Conservation (phyloP, 176 grass and related monocot species). For the Aechmea fasciata region DNA sequence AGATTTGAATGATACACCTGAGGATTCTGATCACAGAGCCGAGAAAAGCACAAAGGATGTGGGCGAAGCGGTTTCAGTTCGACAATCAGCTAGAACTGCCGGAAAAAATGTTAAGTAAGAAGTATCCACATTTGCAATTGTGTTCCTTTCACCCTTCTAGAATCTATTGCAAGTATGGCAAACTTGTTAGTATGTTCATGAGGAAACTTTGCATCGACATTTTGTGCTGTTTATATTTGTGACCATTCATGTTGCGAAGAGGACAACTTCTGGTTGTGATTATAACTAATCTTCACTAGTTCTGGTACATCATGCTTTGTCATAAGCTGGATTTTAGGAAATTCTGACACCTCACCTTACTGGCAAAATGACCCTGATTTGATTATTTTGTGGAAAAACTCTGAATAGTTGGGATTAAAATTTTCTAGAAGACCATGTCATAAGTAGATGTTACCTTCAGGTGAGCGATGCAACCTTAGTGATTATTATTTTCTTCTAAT, state of each 20-base stretch:
- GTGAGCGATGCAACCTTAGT: too few relatives aligned
- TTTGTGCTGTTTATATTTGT: not conserved
- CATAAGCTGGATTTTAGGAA: not conserved
- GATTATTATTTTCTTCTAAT: too few relatives aligned
- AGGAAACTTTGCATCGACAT: not conserved
- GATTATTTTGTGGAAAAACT: too few relatives aligned
- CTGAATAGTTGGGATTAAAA: too few relatives aligned
- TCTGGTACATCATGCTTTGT: not conserved
- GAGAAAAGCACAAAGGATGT: constrained; percentile 25
- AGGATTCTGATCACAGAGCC: constrained; percentile 34
- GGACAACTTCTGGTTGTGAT: not conserved
- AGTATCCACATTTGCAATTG: not conserved
- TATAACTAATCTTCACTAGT: not conserved
- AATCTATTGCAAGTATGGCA: not conserved
- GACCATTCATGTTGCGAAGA: not conserved
- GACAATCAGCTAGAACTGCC: constrained; percentile 72
- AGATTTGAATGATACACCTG: constrained; percentile 30
- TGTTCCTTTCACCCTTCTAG: not conserved
- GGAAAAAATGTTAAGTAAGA: constrained; percentile 48
- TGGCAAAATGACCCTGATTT: not conserved
- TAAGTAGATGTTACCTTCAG: too few relatives aligned
- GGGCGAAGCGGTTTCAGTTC: constrained; percentile 33
- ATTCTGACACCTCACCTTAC: not conserved
- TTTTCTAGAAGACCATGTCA: too few relatives aligned
- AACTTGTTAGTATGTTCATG: not conserved